phyloP scores from a whole-genome alignment of 768 basidiomycete genomes.

The Leccinum disarticulatum region DNA sequence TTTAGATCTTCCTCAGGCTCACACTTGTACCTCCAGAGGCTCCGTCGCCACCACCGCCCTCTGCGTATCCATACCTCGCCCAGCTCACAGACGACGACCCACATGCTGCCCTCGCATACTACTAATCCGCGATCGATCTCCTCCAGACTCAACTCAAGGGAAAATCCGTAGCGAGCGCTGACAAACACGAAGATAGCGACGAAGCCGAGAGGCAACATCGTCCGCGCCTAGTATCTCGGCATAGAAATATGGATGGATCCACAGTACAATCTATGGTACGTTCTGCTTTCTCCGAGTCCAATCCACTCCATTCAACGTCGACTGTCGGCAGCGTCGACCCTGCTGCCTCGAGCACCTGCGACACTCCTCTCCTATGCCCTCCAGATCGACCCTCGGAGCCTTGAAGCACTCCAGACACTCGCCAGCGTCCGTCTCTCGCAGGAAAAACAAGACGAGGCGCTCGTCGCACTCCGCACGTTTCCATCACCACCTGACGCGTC shows the following conservation, averaged over 20 bases:
- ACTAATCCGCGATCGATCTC: conserved; percentile 77
- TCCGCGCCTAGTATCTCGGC: conserved; percentile 77
- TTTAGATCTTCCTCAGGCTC: conserved; percentile 68
- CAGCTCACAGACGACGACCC: conserved; percentile 82
- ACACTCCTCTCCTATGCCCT: conserved; percentile 69
- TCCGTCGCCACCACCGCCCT: conserved; percentile 61
- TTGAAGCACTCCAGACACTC: too few species aligned
- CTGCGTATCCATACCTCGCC: conserved; percentile 87
- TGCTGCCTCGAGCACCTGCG: conserved; percentile 79
- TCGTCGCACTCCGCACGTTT: too few species aligned
- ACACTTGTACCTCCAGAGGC: conserved; percentile 60
- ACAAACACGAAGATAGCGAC: conserved; percentile 31
- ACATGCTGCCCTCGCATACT: conserved; percentile 63
- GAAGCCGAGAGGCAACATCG: conserved; percentile 60
- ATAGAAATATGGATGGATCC: conserved; percentile 98
- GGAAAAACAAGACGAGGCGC: too few species aligned
- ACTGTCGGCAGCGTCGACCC: conserved; percentile 63
- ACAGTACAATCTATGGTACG: conserved; percentile 81
- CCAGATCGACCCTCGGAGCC: too few species aligned
- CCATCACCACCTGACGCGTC: too few species aligned
- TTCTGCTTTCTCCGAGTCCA: conserved; percentile 4
- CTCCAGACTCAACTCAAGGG: conserved; percentile 70
- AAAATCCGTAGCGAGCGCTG: conserved; percentile 51
- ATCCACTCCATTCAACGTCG: not conserved
- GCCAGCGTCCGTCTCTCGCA: too few species aligned